Evolutionary conservation across 202 grass and related monocot species (phyloP).

Genomic region (Elaeis oleifera): DNA sequence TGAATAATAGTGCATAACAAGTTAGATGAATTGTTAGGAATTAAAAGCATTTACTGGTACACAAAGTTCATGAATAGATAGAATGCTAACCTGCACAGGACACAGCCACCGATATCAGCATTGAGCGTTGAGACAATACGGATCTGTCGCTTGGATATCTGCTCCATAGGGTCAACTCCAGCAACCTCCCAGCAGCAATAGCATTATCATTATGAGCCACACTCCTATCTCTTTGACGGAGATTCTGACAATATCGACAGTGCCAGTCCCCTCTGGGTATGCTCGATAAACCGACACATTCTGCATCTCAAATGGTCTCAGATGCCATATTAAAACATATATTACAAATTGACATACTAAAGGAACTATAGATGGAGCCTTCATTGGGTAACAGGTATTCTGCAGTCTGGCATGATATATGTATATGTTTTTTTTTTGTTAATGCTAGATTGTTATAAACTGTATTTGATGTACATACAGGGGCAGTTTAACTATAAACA

Average conservation of each 20-base stretch:
- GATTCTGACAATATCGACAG: constrained; percentile 78
- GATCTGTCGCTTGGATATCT: constrained; percentile 70
- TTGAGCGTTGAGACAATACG: constrained; percentile 56
- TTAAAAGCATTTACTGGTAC: too few relatives aligned
- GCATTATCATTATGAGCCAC: constrained; percentile 25
- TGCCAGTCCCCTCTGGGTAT: constrained; percentile 57
- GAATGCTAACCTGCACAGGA: constrained; percentile 69
- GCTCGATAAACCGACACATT: constrained; percentile 57
- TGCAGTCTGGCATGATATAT: too few relatives aligned
- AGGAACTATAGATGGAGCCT: too few relatives aligned
- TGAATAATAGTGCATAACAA: too few relatives aligned
- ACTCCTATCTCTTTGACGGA: constrained; percentile 51
- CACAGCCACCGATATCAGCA: constrained; percentile 69
- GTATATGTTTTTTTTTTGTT: too few relatives aligned
- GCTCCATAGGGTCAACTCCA: constrained; percentile 67
- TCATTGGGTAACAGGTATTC: too few relatives aligned
- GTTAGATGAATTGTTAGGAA: too few relatives aligned
- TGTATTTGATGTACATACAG: too few relatives aligned
- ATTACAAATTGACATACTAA: too few relatives aligned
- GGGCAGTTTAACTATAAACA: too few relatives aligned
- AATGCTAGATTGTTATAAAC: too few relatives aligned
- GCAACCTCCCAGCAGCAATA: constrained; percentile 36
- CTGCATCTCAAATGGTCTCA: constrained; percentile 27
- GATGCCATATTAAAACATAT: too few relatives aligned
- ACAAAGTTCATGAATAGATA: constrained; percentile 9